These are phyloP conservation scores for Pelagophyceae sp. DNA, from an alignment of 352 stramenopile genomes.

Conservation along the genomic window DNA sequence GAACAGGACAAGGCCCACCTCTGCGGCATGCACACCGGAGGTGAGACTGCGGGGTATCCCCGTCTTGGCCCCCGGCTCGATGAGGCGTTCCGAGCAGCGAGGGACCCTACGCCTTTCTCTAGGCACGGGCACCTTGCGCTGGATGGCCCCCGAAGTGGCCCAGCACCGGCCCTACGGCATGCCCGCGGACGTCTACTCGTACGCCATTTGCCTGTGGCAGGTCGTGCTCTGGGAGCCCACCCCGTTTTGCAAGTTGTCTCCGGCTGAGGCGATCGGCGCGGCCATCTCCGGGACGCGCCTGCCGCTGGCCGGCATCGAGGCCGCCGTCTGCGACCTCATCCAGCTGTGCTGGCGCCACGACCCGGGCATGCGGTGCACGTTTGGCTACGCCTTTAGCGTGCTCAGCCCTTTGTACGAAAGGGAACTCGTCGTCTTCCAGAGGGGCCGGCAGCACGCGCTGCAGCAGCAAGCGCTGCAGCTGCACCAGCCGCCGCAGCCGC, in stretches of 20 bases:
- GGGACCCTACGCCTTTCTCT: not conserved
- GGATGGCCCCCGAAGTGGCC: constrained; percentile 88
- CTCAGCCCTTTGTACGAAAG: too few species aligned
- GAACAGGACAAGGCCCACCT: not conserved
- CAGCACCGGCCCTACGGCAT: constrained; percentile 81
- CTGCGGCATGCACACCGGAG: not conserved
- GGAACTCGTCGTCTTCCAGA: too few species aligned
- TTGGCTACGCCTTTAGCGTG: constrained; percentile 61
- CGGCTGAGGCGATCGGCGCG: not conserved
- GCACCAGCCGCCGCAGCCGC: too few species aligned
- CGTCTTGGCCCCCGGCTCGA: too few species aligned
- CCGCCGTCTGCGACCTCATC: constrained; percentile 62
- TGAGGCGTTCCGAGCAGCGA: too few species aligned
- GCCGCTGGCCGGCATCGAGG: constrained; percentile 32
- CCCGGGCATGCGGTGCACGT: constrained; percentile 57
- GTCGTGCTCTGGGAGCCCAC: not conserved
- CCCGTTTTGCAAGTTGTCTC: not conserved
- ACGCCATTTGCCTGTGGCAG: constrained; percentile 72
- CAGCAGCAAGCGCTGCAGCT: too few species aligned
- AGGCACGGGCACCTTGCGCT: constrained; percentile 44
- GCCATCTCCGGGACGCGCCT: not conserved
- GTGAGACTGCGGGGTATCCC: too few species aligned
- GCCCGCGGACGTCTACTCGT: constrained; percentile 88
- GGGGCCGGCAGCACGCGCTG: too few species aligned
- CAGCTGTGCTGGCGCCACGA: constrained; percentile 71